Base-by-base conservation (phyloP, 441 rosid genomes). In the Pelargonium australe region DNA sequence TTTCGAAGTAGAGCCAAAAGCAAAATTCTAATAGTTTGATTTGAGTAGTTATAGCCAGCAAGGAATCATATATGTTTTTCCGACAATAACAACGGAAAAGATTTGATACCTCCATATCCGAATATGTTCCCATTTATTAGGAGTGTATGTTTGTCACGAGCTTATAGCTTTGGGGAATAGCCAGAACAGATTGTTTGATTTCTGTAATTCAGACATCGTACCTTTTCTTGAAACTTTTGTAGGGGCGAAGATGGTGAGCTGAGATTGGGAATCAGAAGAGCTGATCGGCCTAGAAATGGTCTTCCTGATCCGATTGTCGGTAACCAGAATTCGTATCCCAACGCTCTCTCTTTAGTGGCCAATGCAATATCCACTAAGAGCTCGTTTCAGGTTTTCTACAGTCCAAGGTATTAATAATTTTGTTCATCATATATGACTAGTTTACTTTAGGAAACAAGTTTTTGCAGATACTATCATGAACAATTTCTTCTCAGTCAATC, bases 181-280 rank as follows among this genome's bases (percentile, higher is more conserved):
- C 13, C n/a, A 11, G 51, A 45, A 45, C 11, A 40, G 43, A 40
- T 40, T 40, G 43, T 40, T 47, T 47, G 55, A 47, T n/a, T 47
- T 47, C 55, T 47, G 2, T 20, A 41, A 61, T 20, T 68, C 68
- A 31, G 41, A 57, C 20, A 37, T 66, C 17, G 31, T 28, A 2
- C 9, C 55, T 60, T 44, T 41, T 66, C 16, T 7, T 71, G 68
- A 13, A 40, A 40, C 68, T 23, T 70, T 81, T 76, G 12, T 70
- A 91, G 97, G 82, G 96, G 89, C 69, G 88, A 89, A 72, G 79
- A 80, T 63, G 94, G 96, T 63, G 92, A 87, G 81, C 82, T 91
- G 83, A 89, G 96, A 65, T 80, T 91, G 79, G 97, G 97, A 55
- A 86, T 91, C 63, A 85, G 96, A 83, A 83, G 94, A 81, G 82